Conservation (phyloP, 805 yeast species). For the Suhomyces prunicola region DNA sequence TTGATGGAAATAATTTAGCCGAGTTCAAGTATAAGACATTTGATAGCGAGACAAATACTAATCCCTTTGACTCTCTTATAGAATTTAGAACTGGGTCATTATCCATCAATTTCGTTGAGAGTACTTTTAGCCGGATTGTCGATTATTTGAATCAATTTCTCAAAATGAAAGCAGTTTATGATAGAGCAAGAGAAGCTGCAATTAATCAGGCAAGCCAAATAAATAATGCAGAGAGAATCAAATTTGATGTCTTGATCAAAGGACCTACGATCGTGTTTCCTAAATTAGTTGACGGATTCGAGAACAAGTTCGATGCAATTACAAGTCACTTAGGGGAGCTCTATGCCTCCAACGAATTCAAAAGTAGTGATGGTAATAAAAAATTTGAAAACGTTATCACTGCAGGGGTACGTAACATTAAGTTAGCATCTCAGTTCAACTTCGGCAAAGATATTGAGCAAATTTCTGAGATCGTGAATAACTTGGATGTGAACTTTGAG, state of each 20-base stretch:
- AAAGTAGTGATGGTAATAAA: conserved; percentile 17
- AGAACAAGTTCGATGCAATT: conserved; percentile 51
- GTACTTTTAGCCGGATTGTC: conserved; percentile 66
- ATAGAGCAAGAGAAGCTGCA: conserved; percentile 84
- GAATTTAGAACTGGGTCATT: conserved; percentile 73
- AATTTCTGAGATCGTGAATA: conserved; percentile 59
- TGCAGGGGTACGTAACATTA: conserved; percentile 71
- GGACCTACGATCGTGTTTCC: conserved; percentile 89
- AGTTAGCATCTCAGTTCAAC: conserved; percentile 59
- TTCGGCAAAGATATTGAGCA: conserved; percentile 47
- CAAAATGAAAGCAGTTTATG: conserved; percentile 86
- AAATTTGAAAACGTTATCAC: conserved; percentile 50
- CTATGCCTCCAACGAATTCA: conserved; percentile 61
- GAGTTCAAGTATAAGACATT: conserved; percentile 83
- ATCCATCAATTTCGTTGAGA: conserved; percentile 75
- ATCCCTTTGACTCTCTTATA: conserved; percentile 53
- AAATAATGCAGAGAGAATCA: conserved; percentile 57
- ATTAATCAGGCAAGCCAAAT: conserved; percentile 72
- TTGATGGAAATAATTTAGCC: conserved; percentile 78
- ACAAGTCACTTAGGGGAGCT: conserved; percentile 82
- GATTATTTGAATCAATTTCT: conserved; percentile 70
- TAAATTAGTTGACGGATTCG: conserved; percentile 40
- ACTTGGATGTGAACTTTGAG: conserved; percentile 58
- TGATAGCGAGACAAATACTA: conserved; percentile 48
- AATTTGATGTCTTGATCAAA: conserved; percentile 65